These are phyloP conservation scores for Chaetomium fimeti DNA, from an alignment of 495 filamentous ascomycete species.

Conservation along the genomic window DNA sequence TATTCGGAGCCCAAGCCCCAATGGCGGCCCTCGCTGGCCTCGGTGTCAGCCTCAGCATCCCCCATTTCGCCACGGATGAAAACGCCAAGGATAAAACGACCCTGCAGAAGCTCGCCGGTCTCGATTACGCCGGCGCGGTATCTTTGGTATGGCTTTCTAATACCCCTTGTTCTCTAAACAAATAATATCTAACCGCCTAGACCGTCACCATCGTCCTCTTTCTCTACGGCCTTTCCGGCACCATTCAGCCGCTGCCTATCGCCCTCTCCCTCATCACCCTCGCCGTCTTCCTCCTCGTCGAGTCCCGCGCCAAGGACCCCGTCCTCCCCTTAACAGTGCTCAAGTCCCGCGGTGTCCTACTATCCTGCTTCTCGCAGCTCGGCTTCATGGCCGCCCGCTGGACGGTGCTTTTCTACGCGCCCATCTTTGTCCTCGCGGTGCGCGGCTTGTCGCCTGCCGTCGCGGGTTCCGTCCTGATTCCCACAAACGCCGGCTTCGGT, in stretches of 20 bases:
- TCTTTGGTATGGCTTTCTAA: slow-evolving; percentile 51
- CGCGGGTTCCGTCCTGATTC: slow-evolving; percentile 69
- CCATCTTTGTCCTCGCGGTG: slow-evolving; percentile 70
- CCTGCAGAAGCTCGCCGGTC: slow-evolving; percentile 52
- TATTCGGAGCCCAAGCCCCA: slow-evolving; percentile 69
- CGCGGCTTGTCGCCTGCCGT: slow-evolving; percentile 61
- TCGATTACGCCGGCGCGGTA: slow-evolving; percentile 69
- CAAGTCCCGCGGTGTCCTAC: slow-evolving; percentile 58
- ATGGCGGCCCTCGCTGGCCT: slow-evolving; percentile 55
- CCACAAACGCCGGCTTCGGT: slow-evolving; percentile 74
- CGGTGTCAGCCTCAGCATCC: slow-evolving; percentile 60
- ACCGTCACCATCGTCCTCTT: slow-evolving; percentile 58
- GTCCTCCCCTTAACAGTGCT: slow-evolving; percentile 68
- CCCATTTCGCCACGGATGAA: slow-evolving; percentile 40
- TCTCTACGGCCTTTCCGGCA: slow-evolving; percentile 61
- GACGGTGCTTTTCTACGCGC: slow-evolving; percentile 74
- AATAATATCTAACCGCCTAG: slow-evolving; percentile 30
- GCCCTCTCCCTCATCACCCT: slow-evolving; percentile 55
- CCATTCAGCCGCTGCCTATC: slow-evolving; percentile 57
- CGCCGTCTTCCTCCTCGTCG: slow-evolving; percentile 58
- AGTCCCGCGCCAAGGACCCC: slow-evolving; percentile 58
- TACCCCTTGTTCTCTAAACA: background rate
- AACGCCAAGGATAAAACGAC: slow-evolving; percentile 32
- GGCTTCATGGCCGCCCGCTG: slow-evolving; percentile 75
- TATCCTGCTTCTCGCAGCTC: slow-evolving; percentile 66